Base-by-base conservation (phyloP, 495 filamentous ascomycete species). In the Gamarada debralockiae region DNA sequence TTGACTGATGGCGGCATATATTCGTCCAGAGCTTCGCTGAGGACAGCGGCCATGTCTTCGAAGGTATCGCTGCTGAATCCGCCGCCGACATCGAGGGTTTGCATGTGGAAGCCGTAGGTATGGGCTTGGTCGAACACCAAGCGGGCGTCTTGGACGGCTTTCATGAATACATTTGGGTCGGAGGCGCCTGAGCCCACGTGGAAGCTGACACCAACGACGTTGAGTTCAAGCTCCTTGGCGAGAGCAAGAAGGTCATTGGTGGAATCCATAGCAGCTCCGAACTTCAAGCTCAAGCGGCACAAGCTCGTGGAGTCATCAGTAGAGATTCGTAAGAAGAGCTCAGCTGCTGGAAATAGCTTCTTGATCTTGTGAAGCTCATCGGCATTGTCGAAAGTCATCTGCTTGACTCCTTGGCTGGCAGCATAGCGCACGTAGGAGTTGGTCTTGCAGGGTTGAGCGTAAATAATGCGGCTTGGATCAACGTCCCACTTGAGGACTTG, bases 311-410 rank as follows among this genome's bases (percentile, higher is more conserved):
- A 95, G 65, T 99, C 93, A 67, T 99, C 93, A 20, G 93, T 97
- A 55, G 90, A 71, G 66, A 99, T 97, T 55, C 93, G 90, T 29
- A 99, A 78, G 72, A 87, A 91, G 13, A 97, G 82, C 71, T 96
- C 88, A 29, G 93, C 93, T 20, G 81, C 84, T 10, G 93, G 95
- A 64, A 80, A 96, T 55, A 89, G 78, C 57, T 87, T 82, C 66
- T 95, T 92, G 70, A 95, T 93, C 78, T 99, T 97, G 80, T 92
- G 89, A 29, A 99, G 81, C 74, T 99, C 95, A 64, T 97, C 93
- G 57, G 90, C 83, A 61, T 97, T 97, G 75, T 99, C 93, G 62
- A 97, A 97, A 10, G 93, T 97, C 91, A 99, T 97, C 76, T 96
- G 90, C 74, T 89, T 95, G 62, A 99, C 92, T 53, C 84, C 86